Base-by-base conservation (phyloP, 805 yeast species). In the Metschnikowia matae region DNA sequence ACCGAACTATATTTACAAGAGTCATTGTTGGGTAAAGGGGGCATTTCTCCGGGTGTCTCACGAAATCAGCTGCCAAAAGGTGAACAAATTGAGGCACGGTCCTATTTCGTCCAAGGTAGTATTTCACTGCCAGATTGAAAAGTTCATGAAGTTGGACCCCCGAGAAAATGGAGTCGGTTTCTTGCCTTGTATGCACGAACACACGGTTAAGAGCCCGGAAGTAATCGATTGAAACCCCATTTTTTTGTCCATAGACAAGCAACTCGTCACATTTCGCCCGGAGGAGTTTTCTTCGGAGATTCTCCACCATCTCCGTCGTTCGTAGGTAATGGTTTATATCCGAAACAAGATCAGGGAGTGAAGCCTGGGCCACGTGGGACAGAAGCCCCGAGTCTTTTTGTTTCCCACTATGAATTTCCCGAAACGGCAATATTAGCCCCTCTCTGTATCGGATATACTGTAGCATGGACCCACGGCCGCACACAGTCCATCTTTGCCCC, bases 51-150 rank as follows among this genome's bases (percentile, higher is more conserved):
- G 32, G 18, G 23, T 14, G 49, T 20, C 64, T 48, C 26, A 65
- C 33, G 14, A 44, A 54, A 18, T 54, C 45, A 32, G 53, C 58
- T 2, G 68, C 62, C 33, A 69, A 40, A 2, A 61, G 41, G 1
- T 66, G 59, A 52, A 70, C 52, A 55, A 56, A 71, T 46, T 60
- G 61, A 2, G 76, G 74, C 11, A 49, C 55, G 4, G 50, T 32
- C 10, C 44, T 51, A 33, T 47, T 51, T 29, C 23, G 34, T 13
- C 17, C 45, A 4, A 40, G 40, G n/a, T 55, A 45, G 26, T 51
- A 44, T 11, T 33, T n/a, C 6, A 61, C 54, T 0, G 68, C 53
- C 14, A 47, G 57, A 26, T 58, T 54, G 40, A 62, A 64, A 10
- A 66, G 49, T 32, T 18, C 38, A 7, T 53, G 43, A 17, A 57